Conservation (phyloP, 495 filamentous ascomycete genomes). For the Penicillium waksmanii region DNA sequence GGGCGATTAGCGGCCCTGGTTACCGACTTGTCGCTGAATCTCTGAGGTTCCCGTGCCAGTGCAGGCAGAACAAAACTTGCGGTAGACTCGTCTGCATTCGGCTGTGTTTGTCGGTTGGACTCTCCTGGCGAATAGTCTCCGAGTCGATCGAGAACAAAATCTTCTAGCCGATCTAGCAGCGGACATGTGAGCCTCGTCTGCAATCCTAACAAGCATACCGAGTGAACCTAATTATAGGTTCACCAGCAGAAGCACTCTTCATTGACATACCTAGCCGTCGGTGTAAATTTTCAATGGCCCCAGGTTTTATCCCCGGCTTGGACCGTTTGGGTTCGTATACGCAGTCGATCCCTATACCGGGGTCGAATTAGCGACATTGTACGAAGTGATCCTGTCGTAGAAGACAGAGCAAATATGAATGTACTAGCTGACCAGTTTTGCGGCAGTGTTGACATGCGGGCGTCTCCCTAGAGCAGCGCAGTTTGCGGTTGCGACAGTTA, state of each 20-base stretch:
- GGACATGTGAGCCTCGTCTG: not conserved
- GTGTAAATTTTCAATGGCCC: slow-evolving; percentile 30
- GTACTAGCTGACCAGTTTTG: slow-evolving; percentile 8
- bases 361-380: slow-evolving; percentile 4
- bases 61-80: not conserved
- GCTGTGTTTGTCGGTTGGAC: not conserved
- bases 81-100: not conserved
- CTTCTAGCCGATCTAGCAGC: not conserved
- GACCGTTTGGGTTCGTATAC: slow-evolving; percentile 22
- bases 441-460: slow-evolving; percentile 12
- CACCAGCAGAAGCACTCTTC: slow-evolving; percentile 12
- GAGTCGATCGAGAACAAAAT: not conserved
- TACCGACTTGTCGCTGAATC: not conserved
- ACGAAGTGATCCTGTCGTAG: not conserved
- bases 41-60: not conserved
- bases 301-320: slow-evolving; percentile 29
- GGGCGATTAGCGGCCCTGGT: not conserved
- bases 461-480: slow-evolving; percentile 24
- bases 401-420: slow-evolving; percentile 2
- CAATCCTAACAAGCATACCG: not conserved
- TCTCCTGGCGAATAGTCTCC: not conserved
- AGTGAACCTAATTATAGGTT: not conserved
- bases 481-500: slow-evolving; percentile 18
- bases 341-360: slow-evolving; percentile 15
- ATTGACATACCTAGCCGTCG: slow-evolving; percentile 26